Evolutionary conservation across 1,139 yeast species (phyloP), one percentile per base, ranked within the genome.

Genomic region (Williopsis jadinii): DNA sequence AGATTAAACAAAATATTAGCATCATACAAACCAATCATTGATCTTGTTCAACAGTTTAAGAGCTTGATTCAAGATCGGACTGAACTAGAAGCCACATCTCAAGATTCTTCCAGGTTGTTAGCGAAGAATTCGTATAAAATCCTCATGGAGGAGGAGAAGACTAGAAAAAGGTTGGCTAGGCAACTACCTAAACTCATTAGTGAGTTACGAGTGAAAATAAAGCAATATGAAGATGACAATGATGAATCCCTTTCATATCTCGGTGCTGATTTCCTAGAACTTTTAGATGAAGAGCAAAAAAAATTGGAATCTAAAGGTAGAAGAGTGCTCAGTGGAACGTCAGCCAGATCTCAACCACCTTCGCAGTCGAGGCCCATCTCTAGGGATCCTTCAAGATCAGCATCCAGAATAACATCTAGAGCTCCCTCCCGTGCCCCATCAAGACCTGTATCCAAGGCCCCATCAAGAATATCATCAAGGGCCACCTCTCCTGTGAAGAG

Each of bases 41-140:
- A 67, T 9, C 59, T 74, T 11, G 75, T 83, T 35, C 68, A 73
- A 4, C 75, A 74, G 41, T 72, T 84, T 48, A 66, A 71, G 37
- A 73, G 69, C 8, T 61, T 90, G 13, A 62, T 78, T 31, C 63
- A 67, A 15, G 95, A 87, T 52, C 83, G 83, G 50, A 56, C 61
- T 5, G 76, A 76, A 39, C 68, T 92, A 33, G 79, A 71, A 36
- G 82, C 78, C 49, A 78, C 94, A 5, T 75, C 85, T 1, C 82
- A 79, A 52, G 95, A 92, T 57, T 80, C 96, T 0, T 80, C 94
- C 0, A 70, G 97, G 47, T 67, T 90, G 34, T 64, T 84, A 40
- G 75, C 84, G 47, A 77, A 85, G 53, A 81, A 87, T 49, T 84
- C 92, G 3, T 90, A 94, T 50, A 80, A 80, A 46, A 81, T 88